Evolutionary conservation across 2,329 filamentous ascomycete genomes (phyloP).

Genomic region (Phialophora tarda): DNA sequence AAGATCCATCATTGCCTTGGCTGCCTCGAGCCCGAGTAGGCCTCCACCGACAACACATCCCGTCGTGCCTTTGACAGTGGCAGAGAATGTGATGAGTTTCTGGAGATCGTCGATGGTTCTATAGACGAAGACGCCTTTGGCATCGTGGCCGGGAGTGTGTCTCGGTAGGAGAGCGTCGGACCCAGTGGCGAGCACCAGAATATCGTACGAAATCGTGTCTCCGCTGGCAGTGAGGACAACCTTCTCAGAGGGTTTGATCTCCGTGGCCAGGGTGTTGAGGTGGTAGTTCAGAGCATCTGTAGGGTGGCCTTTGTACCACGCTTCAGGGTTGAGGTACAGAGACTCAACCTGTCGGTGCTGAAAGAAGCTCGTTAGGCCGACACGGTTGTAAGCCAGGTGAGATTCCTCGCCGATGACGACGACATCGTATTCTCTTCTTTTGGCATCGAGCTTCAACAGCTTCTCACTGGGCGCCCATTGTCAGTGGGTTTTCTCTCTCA

Average conservation of each 20-base stretch:
- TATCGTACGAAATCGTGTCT: constrained; percentile 73
- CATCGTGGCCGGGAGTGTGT: constrained; percentile 77
- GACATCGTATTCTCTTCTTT: constrained; percentile 76
- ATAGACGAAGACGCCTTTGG: constrained; percentile 86
- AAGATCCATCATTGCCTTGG: constrained; percentile 89
- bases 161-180: constrained; percentile 78
- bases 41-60: constrained; percentile 84
- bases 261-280: constrained; percentile 74
- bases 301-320: constrained; percentile 76
- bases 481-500: constrained; percentile 6
- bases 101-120: constrained; percentile 82
- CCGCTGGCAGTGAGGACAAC: constrained; percentile 73
- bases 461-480: constrained; percentile 69
- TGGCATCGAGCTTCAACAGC: constrained; percentile 80
- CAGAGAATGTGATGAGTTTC: constrained; percentile 74
- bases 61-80: constrained; percentile 67
- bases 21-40: constrained; percentile 82
- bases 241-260: constrained; percentile 68
- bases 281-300: constrained; percentile 74
- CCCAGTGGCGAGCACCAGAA: constrained; percentile 82
- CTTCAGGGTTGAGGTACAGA: constrained; percentile 81
- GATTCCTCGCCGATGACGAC: constrained; percentile 86
- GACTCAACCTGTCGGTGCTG: constrained; percentile 83
- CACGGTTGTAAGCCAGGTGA: constrained; percentile 88
- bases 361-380: constrained; percentile 88